Conservation (phyloP, 2,329 filamentous ascomycete genomes). For the Thermothelomyces thermophilus region DNA sequence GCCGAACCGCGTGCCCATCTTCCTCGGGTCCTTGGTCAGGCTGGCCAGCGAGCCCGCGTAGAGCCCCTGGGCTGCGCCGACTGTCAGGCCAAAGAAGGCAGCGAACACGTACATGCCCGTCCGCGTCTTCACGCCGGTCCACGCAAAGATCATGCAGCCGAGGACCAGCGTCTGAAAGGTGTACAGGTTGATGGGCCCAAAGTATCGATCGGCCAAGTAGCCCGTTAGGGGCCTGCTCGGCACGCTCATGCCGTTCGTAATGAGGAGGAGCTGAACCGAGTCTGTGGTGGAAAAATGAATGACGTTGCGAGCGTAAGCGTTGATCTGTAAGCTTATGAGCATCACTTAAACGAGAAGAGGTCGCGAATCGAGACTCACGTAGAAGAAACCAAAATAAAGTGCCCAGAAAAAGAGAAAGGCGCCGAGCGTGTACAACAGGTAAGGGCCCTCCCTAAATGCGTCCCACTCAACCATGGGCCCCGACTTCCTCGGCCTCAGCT, state of each 20-base stretch:
- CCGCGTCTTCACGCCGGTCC: constrained; percentile 42
- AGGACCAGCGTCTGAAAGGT: constrained; percentile 44
- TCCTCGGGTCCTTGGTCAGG: constrained; percentile 36
- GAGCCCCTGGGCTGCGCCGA: constrained; percentile 38
- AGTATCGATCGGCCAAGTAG: constrained; percentile 46
- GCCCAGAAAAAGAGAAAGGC: constrained; percentile 41
- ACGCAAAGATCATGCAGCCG: constrained; percentile 44
- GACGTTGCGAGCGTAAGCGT: constrained; percentile 39
- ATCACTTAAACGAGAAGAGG: neutral
- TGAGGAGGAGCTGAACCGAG: constrained; percentile 52
- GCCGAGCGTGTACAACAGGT: constrained; percentile 35
- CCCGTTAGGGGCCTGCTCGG: constrained; percentile 49
- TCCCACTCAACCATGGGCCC: constrained; percentile 44
- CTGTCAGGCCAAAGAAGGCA: constrained; percentile 39
- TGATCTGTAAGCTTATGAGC: constrained; percentile 32
- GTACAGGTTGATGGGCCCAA: constrained; percentile 50
- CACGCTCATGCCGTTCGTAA: constrained; percentile 53
- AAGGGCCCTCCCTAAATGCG: constrained; percentile 45
- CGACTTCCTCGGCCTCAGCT: constrained; percentile 37
- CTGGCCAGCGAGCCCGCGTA: constrained; percentile 37
- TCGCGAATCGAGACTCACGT: constrained; percentile 28
- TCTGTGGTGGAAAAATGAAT: constrained; percentile 41
- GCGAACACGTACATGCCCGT: constrained; percentile 32
- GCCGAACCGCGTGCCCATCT: constrained; percentile 41
- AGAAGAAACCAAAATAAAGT: constrained; percentile 49